Conservation (phyloP, 176 grass and related monocot genomes). For the Echinochloa phyllopogon region DNA sequence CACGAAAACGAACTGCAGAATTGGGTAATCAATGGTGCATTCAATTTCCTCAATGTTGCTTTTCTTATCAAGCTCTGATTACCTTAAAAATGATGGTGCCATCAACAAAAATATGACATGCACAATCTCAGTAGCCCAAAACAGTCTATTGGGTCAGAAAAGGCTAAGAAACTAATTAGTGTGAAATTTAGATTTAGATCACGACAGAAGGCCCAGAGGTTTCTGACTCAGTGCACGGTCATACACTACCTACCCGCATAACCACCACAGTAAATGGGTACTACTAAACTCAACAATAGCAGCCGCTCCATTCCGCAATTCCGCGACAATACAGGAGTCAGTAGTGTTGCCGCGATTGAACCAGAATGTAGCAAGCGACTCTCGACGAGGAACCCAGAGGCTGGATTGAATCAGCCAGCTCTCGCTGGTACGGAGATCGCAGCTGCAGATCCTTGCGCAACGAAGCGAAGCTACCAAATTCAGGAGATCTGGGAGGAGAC, state of each 20-base stretch:
- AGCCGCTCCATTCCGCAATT: not conserved
- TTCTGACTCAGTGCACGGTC: not conserved
- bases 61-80: conserved; percentile 3
- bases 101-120: not conserved
- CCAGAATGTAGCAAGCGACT: conserved; percentile 18
- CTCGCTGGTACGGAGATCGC: not conserved
- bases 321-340: not conserved
- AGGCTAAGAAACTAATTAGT: not conserved
- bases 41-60: not conserved
- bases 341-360: not conserved
- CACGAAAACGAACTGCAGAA: not conserved
- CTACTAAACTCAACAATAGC: conserved; percentile 1
- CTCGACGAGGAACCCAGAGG: not conserved
- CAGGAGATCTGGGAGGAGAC: conserved; percentile 37
- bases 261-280: not conserved
- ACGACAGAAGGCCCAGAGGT: not conserved
- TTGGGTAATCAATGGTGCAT: conserved; percentile 1
- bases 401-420: not conserved
- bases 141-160: not conserved
- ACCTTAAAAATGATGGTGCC: not conserved
- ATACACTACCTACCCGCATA: conserved; percentile 3
- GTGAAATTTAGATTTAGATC: not conserved
- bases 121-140: conserved; percentile 9
- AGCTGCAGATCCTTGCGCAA: not conserved
- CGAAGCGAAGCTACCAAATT: not conserved